Evolutionary conservation across 139 green algal genomes (phyloP), one percentile per base, ranked within the genome.

Genomic region (Dunaliella sp.): DNA sequence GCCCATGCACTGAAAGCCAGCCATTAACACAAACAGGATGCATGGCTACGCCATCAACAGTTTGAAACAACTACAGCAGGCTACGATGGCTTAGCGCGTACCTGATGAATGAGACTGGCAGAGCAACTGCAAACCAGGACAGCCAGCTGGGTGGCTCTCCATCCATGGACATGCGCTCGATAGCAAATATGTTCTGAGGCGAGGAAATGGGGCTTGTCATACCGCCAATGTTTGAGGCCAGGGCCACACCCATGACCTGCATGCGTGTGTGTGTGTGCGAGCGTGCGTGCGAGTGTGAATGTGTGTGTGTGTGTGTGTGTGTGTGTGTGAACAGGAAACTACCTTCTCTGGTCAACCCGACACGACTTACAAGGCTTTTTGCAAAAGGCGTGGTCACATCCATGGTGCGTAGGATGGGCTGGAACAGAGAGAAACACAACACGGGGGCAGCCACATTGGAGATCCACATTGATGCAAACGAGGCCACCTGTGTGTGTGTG

Each of bases 131-230:
- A 86, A 96, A 95, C 94, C 94, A 96, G 31, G 87, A 34, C 28
- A 95, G 88, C 94, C 94, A 96, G 85, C 58, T 88, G n/a, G 93
- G 93, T 2, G 92, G 88, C 0, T 80, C 35, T 12, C 90, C 91
- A 37, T 89, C 91, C 59, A 91, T 81, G 16, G 84, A 87, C 94
- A 96, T 95, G 57, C 87, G 86, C 88, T 95, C 91, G 59, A 96
- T 94, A 16, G 94, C 94, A 88, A 96, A 96, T 36, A 96, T 95
- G 90, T 96, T 96, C 86, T 96, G 84, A 21, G 88, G 86, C 0
- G 84, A 92, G 36, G 79, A 89, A 86, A 96, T 96, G 24, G 94
- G 94, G 2, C 87, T 93, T 0, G 94, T 95, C 92, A 95, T 95
- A 84, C 94, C 94, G 1, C 94, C 94, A 1, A 96, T 73, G 85